phyloP scores from a whole-genome alignment of 2,329 filamentous ascomycete species.

The Madurella mycetomatis region DNA sequence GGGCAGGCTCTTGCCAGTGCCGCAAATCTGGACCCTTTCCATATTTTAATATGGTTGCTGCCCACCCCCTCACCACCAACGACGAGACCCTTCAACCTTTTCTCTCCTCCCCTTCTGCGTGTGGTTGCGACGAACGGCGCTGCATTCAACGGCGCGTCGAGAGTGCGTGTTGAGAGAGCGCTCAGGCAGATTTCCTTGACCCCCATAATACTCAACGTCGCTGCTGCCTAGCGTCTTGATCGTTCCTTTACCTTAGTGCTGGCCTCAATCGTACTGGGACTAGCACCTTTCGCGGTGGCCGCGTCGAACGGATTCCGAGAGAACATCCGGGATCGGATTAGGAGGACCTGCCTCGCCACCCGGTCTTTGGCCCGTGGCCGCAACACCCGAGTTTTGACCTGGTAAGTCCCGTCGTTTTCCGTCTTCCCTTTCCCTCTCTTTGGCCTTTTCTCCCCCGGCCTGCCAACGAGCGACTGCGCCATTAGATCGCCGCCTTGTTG shows the following conservation, averaged over 20 bases:
- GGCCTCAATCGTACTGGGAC: slow-evolving; percentile 6
- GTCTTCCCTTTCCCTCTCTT: slow-evolving; percentile 10
- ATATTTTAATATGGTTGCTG: slow-evolving; percentile 25
- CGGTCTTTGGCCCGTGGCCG: neutral
- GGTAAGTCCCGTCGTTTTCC: slow-evolving; percentile 8
- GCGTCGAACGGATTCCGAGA: slow-evolving; percentile 3
- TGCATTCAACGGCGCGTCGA: slow-evolving; percentile 16
- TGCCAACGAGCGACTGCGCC: slow-evolving; percentile 1
- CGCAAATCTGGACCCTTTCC: slow-evolving; percentile 21
- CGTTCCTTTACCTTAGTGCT: neutral
- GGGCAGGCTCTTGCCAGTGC: slow-evolving; percentile 9
- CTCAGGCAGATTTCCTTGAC: slow-evolving; percentile 5
- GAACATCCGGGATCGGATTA: slow-evolving; percentile 2
- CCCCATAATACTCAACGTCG: slow-evolving; percentile 3
- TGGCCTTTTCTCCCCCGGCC: slow-evolving; percentile 2
- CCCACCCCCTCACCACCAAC: slow-evolving; percentile 21
- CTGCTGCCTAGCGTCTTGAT: neutral
- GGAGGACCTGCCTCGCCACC: neutral
- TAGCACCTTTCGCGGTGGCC: slow-evolving; percentile 14
- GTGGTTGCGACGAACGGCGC: slow-evolving; percentile 21
- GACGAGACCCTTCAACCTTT: slow-evolving; percentile 19
- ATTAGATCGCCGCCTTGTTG: neutral
- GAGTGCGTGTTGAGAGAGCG: slow-evolving; percentile 15
- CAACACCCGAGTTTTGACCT: slow-evolving; percentile 2
- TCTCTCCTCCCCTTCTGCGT: slow-evolving; percentile 8